These are phyloP conservation scores for Colletotrichum karsti DNA, from an alignment of 2,329 filamentous ascomycete genomes.

Conservation along the genomic window DNA sequence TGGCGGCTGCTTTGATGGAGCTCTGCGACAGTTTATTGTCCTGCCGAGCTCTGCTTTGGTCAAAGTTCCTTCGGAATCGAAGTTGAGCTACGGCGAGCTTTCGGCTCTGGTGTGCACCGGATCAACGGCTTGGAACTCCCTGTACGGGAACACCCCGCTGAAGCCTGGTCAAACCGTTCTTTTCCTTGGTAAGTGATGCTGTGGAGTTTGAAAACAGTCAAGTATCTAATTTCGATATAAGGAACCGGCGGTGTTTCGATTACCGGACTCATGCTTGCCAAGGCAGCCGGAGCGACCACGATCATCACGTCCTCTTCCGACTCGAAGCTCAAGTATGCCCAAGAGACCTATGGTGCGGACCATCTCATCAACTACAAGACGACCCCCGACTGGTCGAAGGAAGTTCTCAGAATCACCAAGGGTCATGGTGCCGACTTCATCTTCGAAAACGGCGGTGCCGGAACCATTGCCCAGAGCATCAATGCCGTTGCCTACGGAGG, in stretches of 20 bases:
- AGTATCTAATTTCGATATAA: constrained; percentile 21
- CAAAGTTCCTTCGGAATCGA: constrained; percentile 45
- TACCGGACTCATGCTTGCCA: constrained; percentile 53
- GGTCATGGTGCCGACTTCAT: constrained; percentile 52
- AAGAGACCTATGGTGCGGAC: constrained; percentile 48
- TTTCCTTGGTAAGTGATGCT: constrained; percentile 37
- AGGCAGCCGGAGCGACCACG: constrained; percentile 51
- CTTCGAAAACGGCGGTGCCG: constrained; percentile 48
- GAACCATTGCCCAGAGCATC: constrained; percentile 53
- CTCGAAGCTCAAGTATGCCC: constrained; percentile 49
- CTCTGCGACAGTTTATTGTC: constrained; percentile 50
- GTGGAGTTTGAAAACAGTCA: not conserved
- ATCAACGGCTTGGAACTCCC: constrained; percentile 56
- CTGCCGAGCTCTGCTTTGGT: constrained; percentile 49
- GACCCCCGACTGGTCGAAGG: constrained; percentile 51
- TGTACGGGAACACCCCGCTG: constrained; percentile 50
- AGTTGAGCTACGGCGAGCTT: constrained; percentile 43
- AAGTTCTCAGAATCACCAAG: constrained; percentile 52
- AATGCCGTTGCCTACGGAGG: constrained; percentile 53
- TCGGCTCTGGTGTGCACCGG: constrained; percentile 52
- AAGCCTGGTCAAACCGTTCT: constrained; percentile 49
- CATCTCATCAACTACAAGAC: constrained; percentile 58
- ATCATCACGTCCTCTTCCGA: constrained; percentile 61
- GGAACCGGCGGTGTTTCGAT: constrained; percentile 58
- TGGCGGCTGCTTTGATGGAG: constrained; percentile 44